These are phyloP conservation scores for Groenewaldozyma sp. DNA, from an alignment of 1,139 yeast species.

Conservation along the genomic window DNA sequence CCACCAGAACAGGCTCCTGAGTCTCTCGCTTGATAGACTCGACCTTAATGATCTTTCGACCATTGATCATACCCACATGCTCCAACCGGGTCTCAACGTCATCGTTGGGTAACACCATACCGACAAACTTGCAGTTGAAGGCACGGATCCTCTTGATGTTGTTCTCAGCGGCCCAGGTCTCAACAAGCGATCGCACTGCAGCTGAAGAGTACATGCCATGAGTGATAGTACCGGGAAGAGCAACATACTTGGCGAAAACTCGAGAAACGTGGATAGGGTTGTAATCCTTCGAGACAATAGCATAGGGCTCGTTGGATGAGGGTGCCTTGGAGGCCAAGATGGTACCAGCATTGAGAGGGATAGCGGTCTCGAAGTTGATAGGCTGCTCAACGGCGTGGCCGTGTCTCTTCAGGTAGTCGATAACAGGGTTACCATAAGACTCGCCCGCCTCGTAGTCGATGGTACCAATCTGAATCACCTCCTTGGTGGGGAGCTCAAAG, in stretches of 20 bases:
- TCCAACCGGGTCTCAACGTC: slow-evolving; percentile 79
- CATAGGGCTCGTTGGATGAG: slow-evolving; percentile 87
- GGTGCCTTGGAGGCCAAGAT: slow-evolving; percentile 69
- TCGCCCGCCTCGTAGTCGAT: slow-evolving; percentile 86
- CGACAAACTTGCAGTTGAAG: slow-evolving; percentile 81
- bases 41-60: slow-evolving; percentile 93
- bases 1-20: slow-evolving; percentile 59
- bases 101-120: slow-evolving; percentile 97
- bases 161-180: slow-evolving; percentile 97
- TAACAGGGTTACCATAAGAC: slow-evolving; percentile 95
- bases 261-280: slow-evolving; percentile 97
- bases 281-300: slow-evolving; percentile 95
- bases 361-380: slow-evolving; percentile 76
- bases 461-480: slow-evolving; percentile 76
- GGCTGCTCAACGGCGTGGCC: slow-evolving; percentile 95
- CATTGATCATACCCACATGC: slow-evolving; percentile 98
- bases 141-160: slow-evolving; percentile 95
- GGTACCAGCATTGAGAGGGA: slow-evolving; percentile 75
- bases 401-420: slow-evolving; percentile 84
- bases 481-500: slow-evolving; percentile 89
- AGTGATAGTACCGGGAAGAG: slow-evolving; percentile 93
- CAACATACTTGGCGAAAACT: slow-evolving; percentile 87
- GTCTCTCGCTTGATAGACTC: slow-evolving; percentile 80
- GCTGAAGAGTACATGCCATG: slow-evolving; percentile 99
- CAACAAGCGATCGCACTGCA: slow-evolving; percentile 87